Evolutionary conservation across 1,284 basidiomycete genomes (phyloP).

Genomic region (Trichosporon ovoides): DNA sequence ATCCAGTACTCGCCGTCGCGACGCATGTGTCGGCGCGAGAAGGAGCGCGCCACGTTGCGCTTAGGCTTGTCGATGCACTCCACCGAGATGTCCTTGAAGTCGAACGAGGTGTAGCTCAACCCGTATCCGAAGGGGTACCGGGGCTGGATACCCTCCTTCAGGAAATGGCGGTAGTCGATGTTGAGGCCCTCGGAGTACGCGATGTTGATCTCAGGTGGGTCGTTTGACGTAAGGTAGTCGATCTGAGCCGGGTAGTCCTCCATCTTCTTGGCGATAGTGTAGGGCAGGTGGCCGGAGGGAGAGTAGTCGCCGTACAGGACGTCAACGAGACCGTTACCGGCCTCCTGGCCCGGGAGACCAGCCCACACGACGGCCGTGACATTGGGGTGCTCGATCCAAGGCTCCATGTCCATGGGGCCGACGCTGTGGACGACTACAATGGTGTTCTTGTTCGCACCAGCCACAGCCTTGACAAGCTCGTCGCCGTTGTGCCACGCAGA

Average conservation of each 20-base stretch:
- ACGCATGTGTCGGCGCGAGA: neutral
- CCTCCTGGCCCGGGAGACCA: constrained; percentile 62
- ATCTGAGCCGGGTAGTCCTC: constrained; percentile 59
- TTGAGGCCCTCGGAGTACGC: constrained; percentile 65
- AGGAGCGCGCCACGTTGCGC: neutral
- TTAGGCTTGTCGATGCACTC: neutral
- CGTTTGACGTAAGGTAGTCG: constrained; percentile 51
- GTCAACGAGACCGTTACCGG: constrained; percentile 68
- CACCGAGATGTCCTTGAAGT: constrained; percentile 39
- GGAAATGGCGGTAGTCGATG: constrained; percentile 75
- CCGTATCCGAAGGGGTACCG: constrained; percentile 76
- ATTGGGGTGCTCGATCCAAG: constrained; percentile 62
- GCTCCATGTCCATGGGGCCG: constrained; percentile 65
- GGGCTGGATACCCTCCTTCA: constrained; percentile 59
- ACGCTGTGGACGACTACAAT: constrained; percentile 75
- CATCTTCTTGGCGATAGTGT: constrained; percentile 67
- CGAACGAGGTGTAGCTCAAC: constrained; percentile 74
- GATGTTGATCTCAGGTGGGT: constrained; percentile 52
- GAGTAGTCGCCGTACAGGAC: constrained; percentile 56
- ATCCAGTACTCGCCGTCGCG: neutral
- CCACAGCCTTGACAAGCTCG: constrained; percentile 44
- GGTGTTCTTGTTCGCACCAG: constrained; percentile 59
- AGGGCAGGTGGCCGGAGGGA: constrained; percentile 70
- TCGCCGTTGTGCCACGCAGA: constrained; percentile 76
- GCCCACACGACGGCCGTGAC: constrained; percentile 57